Conservation (phyloP, 2,329 filamentous ascomycete species). For the Tolypocladium nubicola region DNA sequence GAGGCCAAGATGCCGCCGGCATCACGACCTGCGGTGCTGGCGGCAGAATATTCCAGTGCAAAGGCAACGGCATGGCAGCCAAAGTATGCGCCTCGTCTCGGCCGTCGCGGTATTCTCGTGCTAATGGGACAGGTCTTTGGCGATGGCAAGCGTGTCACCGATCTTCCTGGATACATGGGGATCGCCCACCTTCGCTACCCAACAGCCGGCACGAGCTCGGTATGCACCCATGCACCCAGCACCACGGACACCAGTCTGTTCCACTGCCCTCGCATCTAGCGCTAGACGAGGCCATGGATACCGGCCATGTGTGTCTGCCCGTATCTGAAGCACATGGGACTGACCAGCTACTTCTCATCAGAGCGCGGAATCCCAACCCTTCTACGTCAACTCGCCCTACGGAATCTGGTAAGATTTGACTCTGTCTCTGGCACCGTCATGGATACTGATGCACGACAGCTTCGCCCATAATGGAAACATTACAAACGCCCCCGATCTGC, state of each 20-base stretch:
- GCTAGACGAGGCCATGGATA: neutral
- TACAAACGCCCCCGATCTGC: constrained; percentile 63
- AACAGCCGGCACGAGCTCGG: constrained; percentile 67
- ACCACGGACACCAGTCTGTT: neutral
- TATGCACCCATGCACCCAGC: constrained; percentile 9
- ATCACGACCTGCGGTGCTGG: constrained; percentile 63
- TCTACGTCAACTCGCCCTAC: constrained; percentile 78
- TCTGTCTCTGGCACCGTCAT: neutral
- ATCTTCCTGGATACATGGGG: constrained; percentile 62
- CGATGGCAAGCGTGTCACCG: constrained; percentile 59
- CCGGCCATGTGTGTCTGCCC: neutral
- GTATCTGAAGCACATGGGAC: neutral
- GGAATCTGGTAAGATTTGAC: constrained; percentile 46
- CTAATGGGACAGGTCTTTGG: constrained; percentile 50
- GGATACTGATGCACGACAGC: neutral
- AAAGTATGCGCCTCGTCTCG: constrained; percentile 1
- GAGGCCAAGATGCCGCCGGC: constrained; percentile 81
- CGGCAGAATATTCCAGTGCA: constrained; percentile 78
- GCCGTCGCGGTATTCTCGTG: neutral
- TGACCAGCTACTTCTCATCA: constrained; percentile 1
- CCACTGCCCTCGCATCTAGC: too few relatives aligned
- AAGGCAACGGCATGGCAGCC: constrained; percentile 70
- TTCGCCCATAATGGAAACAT: constrained; percentile 84
- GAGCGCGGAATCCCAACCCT: constrained; percentile 82
- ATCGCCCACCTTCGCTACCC: constrained; percentile 82